Percentiles rank a stretch among this genome's conserved stretches.
Conservation (phyloP, 164 flowering plant species). For the Piper betle region DNA sequence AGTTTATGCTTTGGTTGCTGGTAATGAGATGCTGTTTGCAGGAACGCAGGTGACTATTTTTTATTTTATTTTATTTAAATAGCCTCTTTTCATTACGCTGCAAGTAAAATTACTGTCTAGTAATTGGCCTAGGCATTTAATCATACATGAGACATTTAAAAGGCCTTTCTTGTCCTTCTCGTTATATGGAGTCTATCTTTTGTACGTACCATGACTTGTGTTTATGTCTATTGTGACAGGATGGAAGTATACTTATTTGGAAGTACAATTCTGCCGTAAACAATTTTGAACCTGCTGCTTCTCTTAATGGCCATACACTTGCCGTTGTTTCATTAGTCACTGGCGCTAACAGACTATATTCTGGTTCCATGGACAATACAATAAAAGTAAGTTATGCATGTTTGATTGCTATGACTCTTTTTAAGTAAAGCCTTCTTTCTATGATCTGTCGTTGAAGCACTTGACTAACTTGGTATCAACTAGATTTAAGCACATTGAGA, state of each 20-base stretch:
- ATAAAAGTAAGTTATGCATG: conserved; percentile 45
- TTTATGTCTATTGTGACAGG: conserved; percentile 33
- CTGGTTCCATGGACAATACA: conserved; percentile 88
- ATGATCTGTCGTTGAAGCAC: not conserved
- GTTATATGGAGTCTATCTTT: not conserved
- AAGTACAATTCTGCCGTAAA: conserved; percentile 50
- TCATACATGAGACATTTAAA: no score
- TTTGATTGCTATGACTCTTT: not conserved
- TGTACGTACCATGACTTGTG: not conserved
- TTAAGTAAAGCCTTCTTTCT: not conserved
- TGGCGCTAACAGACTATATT: conserved; percentile 78
- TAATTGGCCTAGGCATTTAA: no score
- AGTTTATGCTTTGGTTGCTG: conserved; percentile 76
- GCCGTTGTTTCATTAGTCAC: conserved; percentile 74
- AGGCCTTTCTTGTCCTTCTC: not conserved
- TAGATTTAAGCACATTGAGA: not conserved
- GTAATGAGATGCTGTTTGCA: conserved; percentile 77
- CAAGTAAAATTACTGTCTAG: no score
- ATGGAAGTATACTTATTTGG: conserved; percentile 83
- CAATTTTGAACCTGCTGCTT: conserved; percentile 75
- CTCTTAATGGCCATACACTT: conserved; percentile 54
- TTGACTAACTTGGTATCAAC: not conserved
- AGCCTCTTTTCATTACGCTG: no score
- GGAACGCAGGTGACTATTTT: conserved; percentile 60
- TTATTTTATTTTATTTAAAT: not conserved